These are phyloP conservation scores for Batkoa obscura DNA, from an alignment of 371 early-diverging fungal species.

Conservation along the genomic window DNA sequence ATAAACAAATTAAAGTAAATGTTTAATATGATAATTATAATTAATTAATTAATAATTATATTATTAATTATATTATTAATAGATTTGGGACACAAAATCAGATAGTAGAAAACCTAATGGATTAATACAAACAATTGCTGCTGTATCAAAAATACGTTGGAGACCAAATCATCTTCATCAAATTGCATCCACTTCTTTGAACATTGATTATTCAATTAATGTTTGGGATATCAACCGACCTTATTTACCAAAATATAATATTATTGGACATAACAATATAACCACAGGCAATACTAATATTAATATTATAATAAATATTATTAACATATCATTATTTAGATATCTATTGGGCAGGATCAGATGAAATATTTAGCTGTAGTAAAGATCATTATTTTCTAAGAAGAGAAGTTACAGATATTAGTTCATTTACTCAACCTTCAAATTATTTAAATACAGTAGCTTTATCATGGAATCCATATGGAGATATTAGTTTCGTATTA, in stretches of 20 bases:
- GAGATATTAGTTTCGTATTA: neutral
- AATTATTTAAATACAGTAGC: neutral
- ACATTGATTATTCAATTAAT: conserved; percentile 42
- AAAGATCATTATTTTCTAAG: conserved; percentile 54
- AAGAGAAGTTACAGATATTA: conserved; percentile 9
- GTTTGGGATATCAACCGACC: conserved; percentile 61
- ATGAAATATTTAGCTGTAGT: conserved; percentile 47
- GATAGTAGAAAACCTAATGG: conserved; percentile 39
- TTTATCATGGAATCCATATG: neutral
- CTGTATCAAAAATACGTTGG: conserved; percentile 59
- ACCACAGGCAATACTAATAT: conserved; percentile 29
- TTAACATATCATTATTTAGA: conserved; percentile 19
- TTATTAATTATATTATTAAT: neutral
- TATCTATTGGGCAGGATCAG: conserved; percentile 43
- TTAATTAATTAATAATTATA: neutral
- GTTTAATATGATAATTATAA: neutral
- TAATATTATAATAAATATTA: neutral
- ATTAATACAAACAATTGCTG: conserved; percentile 47
- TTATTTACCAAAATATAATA: conserved; percentile 41
- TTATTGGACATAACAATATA: conserved; percentile 51
- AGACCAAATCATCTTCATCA: conserved; percentile 46
- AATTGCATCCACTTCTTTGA: conserved; percentile 51
- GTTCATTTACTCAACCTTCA: conserved; percentile 6
- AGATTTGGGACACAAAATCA: conserved; percentile 66
- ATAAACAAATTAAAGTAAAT: conserved; percentile 55